Evolutionary conservation across 805 yeast genomes (phyloP).

Genomic region (Candida glaebosa): DNA sequence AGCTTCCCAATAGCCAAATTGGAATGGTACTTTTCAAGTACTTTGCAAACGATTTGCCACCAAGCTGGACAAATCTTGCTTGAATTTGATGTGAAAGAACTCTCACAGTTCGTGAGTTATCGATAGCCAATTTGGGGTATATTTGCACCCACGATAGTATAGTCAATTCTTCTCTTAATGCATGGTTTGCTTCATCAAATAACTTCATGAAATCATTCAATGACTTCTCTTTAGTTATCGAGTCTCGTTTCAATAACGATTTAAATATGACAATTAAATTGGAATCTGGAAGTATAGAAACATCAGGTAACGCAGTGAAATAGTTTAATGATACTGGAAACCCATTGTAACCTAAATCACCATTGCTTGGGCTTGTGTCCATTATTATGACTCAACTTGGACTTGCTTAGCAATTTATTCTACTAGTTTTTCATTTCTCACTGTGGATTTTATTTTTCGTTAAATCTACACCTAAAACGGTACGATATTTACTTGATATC

Average conservation of each 20-base stretch:
- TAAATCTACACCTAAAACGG: too few species aligned
- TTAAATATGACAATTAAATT: conserved; percentile 66
- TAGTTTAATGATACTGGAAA: conserved; percentile 66
- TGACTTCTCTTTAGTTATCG: conserved; percentile 82
- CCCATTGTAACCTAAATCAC: conserved; percentile 30
- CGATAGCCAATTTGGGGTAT: conserved; percentile 76
- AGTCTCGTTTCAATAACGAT: conserved; percentile 71
- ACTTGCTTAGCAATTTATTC: neutral
- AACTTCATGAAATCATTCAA: conserved; percentile 47
- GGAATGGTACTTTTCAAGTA: conserved; percentile 73
- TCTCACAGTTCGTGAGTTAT: conserved; percentile 65
- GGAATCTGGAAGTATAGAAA: conserved; percentile 31
- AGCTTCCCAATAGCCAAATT: conserved; percentile 65
- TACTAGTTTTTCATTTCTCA: conserved; percentile 3
- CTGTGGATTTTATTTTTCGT: neutral
- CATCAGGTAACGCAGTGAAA: conserved; percentile 74
- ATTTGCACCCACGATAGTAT: conserved; percentile 73
- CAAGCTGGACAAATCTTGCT: conserved; percentile 43
- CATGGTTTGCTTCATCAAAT: conserved; percentile 22
- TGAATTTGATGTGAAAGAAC: conserved; percentile 62
- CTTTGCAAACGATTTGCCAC: conserved; percentile 54
- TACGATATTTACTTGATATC: too few species aligned
- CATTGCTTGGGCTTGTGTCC: conserved; percentile 5
- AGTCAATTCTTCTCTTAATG: conserved; percentile 45
- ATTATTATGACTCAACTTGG: neutral